Base-by-base conservation (phyloP, 1,284 basidiomycete species). In the Amylostereum areolatum region DNA sequence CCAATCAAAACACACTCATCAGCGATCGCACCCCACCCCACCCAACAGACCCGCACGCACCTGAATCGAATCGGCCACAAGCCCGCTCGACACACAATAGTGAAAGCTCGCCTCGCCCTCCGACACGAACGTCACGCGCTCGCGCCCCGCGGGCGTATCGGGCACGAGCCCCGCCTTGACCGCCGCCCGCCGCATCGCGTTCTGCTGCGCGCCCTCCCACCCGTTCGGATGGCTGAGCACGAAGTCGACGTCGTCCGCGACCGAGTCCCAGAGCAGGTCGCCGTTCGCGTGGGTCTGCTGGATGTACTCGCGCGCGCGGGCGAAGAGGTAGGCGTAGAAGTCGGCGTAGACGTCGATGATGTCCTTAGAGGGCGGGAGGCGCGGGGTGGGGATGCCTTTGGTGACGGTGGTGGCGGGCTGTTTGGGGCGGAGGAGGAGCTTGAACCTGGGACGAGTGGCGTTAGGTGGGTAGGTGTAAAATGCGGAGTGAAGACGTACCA, bases 21-120 rank as follows among this genome's bases (percentile, higher is more conserved):
- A n/a, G n/a, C n/a, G n/a, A n/a, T n/a, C n/a, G n/a, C n/a, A n/a
- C n/a, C n/a, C n/a, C n/a, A n/a, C n/a, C n/a, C n/a, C n/a, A n/a
- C n/a, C n/a, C n/a, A n/a, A n/a, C n/a, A n/a, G n/a, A n/a, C n/a
- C n/a, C n/a, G n/a, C n/a, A n/a, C 60, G 50, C 43, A 53, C 66
- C 29, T 59, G 58, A 32, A 68, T 27, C 5, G 53, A 25, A 12
- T 65, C 64, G 5, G 59, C 60, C 5, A 64, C 60, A 9, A 68
- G 43, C 2, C 70, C 57, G 28, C 65, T 66, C 5, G 60, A 49
- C n/a, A 71, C 58, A 49, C 72, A 74, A 50, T 58, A 73, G 36
- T 74, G 70, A 25, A 74, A 51, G 52, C 72, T 71, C 1, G 73
- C 73, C 50, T 74, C 72, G 0, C 73, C 72, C 50, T 75, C 73